phyloP scores from a whole-genome alignment of 2,329 filamentous ascomycete species.

The Arthrocladium fulminans region DNA sequence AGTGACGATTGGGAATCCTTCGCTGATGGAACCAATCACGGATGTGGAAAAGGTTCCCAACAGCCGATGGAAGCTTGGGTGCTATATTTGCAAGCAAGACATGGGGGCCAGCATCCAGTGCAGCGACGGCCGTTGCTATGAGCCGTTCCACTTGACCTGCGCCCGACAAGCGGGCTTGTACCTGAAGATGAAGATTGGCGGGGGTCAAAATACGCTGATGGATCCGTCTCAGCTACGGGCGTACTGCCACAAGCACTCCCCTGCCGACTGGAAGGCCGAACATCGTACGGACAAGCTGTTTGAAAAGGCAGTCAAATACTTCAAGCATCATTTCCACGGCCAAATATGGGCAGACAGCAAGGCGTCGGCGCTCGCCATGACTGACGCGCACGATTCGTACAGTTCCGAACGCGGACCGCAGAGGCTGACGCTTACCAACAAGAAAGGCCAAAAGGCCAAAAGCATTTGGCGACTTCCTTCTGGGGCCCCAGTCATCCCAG shows the following conservation, averaged over 20 bases:
- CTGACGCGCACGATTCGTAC: conserved; percentile 53
- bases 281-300: conserved; percentile 75
- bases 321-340: conserved; percentile 79
- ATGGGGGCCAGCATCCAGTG: conserved; percentile 99
- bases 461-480: conserved; percentile 86
- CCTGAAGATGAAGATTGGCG: conserved; percentile 91
- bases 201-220: conserved; percentile 66
- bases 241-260: conserved; percentile 92
- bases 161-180: conserved; percentile 79
- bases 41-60: conserved; percentile 97
- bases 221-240: conserved; percentile 81
- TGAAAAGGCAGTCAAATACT: conserved; percentile 76
- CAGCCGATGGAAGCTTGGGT: conserved; percentile 83
- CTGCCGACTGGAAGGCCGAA: conserved; percentile 76
- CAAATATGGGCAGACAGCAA: conserved; percentile 89
- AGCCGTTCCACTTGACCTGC: conserved; percentile 95
- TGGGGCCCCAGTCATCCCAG: conserved; percentile 86
- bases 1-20: conserved; percentile 87
- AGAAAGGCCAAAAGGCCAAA: conserved; percentile 50
- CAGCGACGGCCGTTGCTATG: conserved; percentile 93
- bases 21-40: conserved; percentile 96
- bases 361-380: conserved; percentile 68
- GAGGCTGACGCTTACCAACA: conserved; percentile 49
- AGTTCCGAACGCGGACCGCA: conserved; percentile 44
- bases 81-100: conserved; percentile 92